Evolutionary conservation across 176 grass and related monocot genomes (phyloP).

Genomic region (Echinochloa phyllopogon): DNA sequence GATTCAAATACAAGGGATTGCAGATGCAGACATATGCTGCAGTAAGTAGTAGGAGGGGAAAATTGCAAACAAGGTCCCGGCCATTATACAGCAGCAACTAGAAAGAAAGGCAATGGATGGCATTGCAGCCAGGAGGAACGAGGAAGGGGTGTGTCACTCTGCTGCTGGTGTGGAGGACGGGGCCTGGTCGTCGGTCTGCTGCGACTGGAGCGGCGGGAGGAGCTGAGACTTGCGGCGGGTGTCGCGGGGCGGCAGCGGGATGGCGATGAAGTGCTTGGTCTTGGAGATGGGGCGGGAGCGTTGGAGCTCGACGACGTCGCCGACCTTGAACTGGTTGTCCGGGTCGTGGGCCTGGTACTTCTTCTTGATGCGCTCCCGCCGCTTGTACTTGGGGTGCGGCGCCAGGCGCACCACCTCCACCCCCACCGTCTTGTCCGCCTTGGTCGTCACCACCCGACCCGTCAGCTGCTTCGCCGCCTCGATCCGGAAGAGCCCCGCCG

Average conservation of each 20-base stretch:
- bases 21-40: no score
- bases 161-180: neutral
- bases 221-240: constrained; percentile 62
- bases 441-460: constrained; percentile 74
- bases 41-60: no score
- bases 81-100: no score
- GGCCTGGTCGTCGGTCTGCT: neutral
- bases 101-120: no score
- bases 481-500: constrained; percentile 35
- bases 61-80: no score
- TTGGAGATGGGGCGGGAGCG: constrained; percentile 94
- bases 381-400: constrained; percentile 78
- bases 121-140: no score
- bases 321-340: constrained; percentile 87
- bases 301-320: constrained; percentile 83
- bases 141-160: neutral
- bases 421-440: constrained; percentile 91
- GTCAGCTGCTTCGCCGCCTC: constrained; percentile 66
- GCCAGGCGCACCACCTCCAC: constrained; percentile 76
- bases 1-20: no score
- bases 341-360: constrained; percentile 98
- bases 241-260: constrained; percentile 60
- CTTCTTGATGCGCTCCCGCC: constrained; percentile 73
- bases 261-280: constrained; percentile 87
- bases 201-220: constrained; percentile 50